Base-by-base conservation (phyloP, 2,329 filamentous ascomycete species). In the Chrysosporium queenslandicum region DNA sequence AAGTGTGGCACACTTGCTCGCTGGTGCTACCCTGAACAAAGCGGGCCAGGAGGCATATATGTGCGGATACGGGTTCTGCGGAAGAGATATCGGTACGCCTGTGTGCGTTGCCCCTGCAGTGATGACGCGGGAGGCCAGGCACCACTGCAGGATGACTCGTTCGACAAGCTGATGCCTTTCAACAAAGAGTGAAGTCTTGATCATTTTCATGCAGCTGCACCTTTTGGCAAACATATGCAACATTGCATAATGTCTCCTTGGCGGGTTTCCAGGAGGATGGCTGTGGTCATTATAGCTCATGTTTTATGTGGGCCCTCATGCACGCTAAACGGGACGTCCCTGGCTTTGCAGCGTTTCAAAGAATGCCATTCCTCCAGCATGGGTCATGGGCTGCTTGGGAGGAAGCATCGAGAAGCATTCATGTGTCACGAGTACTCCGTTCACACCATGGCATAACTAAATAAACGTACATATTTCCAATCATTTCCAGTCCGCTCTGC, bases 231-330 rank as follows among this genome's bases (percentile, higher is more conserved):
- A n/a, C 21, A 43, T n/a, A 20, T 45, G 41, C 25, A 32, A 32
- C 16, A 43, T 9, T 40, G 37, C 18, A 40, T 42, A 18, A 43
- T 32, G 3, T n/a, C 16, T 32, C 16, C 43, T 46, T 46, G 43
- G 43, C 43, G 2, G 40, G 29, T 34, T 46, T 46, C 43, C 43
- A 46, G 43, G 43, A 46, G 27, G 27, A 21, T 46, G 43, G 43
- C 29, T 12, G 20, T 14, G 16, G 6, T 46, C 6, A 32, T 21
- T 34, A 46, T 46, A 32, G 29, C 27, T 14, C 27, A 46, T 18
- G 9, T 3, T 14, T 34, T 14, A 21, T 34, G 43, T 46, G 43
- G 43, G 16, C 12, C 43, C 16, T 23, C 9, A 29, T 45, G 43
- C 43, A 46, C n/a, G 18, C 27, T 34, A 29, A 23, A 34, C 14